Base-by-base conservation (phyloP, 306 rosid genomes). In the Citrullus amarus region DNA sequence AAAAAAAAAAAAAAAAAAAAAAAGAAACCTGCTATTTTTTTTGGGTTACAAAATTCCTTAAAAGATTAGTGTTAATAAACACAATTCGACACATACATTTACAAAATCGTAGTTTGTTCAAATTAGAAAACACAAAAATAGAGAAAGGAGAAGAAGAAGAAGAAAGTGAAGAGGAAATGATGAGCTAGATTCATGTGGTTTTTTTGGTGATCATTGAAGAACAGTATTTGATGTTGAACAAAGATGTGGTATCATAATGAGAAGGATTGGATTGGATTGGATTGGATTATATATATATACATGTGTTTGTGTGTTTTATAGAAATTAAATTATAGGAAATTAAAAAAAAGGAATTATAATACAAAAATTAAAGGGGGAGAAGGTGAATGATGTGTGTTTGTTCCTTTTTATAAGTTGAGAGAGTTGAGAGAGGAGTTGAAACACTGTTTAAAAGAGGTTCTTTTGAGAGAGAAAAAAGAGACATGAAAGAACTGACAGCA, bases 401-500 rank as follows among this genome's bases (percentile, higher is more conserved):
- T 14, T 10, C 0, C 20, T 3, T 68, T 46, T 5, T 34, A 22
- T 22, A 5, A 2, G 5, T 16, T 34, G 38, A 59, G 66, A 59
- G 72, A 22, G 25, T 32, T 32, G 36, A 32, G 36, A n/a, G 76
- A 15, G 22, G 76, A 48, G 76, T 71, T 71, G 76, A 71, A 71
- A 71, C 60, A 48, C 44, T 72, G 60, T 72, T 72, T 7, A 18
- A 15, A 22, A 43, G 75, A 68, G 22, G 9, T 20, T 22, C 58
- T 46, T 71, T 48, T 71, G 58, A 72, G 77, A 48, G n/a, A 22
- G 59, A 70, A 34, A 69, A 32, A 2, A 73, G 61, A 34, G 50
- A 51, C 25, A 25, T 73, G 41, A 73, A 73, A 32, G 44, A 74
- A 74, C 25, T 74, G 78, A 54, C 78, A 54, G 3, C 63, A 74